Base-by-base conservation (phyloP, 2,329 filamentous ascomycete genomes). In the Colletotrichum euphorbiae region DNA sequence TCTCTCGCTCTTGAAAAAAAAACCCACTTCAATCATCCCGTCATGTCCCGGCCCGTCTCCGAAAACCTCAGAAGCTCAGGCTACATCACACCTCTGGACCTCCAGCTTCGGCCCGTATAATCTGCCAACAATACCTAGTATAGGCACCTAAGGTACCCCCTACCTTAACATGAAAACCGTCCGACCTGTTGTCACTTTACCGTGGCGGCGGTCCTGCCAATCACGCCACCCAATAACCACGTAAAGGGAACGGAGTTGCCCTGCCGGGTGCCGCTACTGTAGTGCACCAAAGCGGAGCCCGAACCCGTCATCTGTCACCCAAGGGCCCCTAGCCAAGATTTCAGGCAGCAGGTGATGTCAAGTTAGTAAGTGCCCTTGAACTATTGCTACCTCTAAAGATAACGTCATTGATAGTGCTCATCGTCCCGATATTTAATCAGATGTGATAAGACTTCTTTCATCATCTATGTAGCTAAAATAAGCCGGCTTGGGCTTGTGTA, bases 381-480 rank as follows among this genome's bases (percentile, higher is more conserved):
- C 7, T 28, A 28, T 28, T 6, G 7, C 28, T 6, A 28, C 21
- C 13, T 43, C 38, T 51, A 36, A 12, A 48, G n/a, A 52, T 21
- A 15, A 50, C 31, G 48, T 50, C 57, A 50, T 38, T 48, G 21
- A 21, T 2, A n/a, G 11, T 33, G 17, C 13, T 4, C 2, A 12
- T 12, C n/a, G 15, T 21, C 11, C 24, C 17, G 7, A 36, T 57
- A 19, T 36, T 28, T 28, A 33, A 40, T 33, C 28, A 57, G 24
- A 50, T 21, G 15, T 68, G 45, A 43, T 59, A 43, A 24, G 42
- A 58, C 51, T 58, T 68, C 33, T 69, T 48, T 36, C 43, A 33
- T 58, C 46, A 24, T 54, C 46, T 55, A 54, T 33, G 51, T 54
- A 57, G 19, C 45, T 56, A 67, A 48, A 45, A 54, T 19, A 8